Evolutionary conservation across 768 basidiomycete genomes (phyloP), one percentile per base, ranked within the genome.

Genomic region (Ramaria rubella): DNA sequence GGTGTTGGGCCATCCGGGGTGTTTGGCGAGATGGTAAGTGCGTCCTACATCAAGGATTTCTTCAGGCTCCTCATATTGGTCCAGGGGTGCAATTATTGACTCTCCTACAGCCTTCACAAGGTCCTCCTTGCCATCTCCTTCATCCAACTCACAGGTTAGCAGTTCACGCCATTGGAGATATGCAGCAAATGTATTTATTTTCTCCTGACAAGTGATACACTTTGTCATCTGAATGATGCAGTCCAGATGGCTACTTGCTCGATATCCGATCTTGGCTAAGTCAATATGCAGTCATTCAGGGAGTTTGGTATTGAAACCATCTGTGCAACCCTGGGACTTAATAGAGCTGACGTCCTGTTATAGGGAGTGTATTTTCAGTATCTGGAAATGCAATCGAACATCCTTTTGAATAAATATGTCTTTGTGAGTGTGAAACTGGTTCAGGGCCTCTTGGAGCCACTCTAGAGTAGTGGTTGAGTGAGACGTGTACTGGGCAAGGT

Each of bases 381-480:
- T 52, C 33, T 62, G 54, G 53, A 65, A 62, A 21, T 61, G 60
- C 15, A 52, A 53, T 54, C 29, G 63, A 51, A 50, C 63, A 14
- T 63, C 66, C 2, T 69, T 60, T 17, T 60, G 54, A 2, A 64
- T 40, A 42, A 75, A 73, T 4, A 69, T 57, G 7, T 69, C 59
- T 43, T 69, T 70, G 38, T 63, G 27, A 2, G 55, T 14, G 50
- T 75, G 68, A 48, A 72, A 75, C 0, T 48, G 42, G 4, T 58
- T 9, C 34, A 66, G 52, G 1, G 69, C 61, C 11, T 62, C 58
- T 1, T 70, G 51, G 1, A 77, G 27, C 1, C 46, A 36, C 2
- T 33, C 53, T 3, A 74, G 63, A 11, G 68, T 68, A 3, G 61
- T 60, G 8, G 34, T 34, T 1, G 68, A 62, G 57, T 74, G 73